A percentile compares a stretch with the other conserved stretches of the same genome.
Evolutionary conservation across 2,329 filamentous ascomycete species (phyloP).

Genomic region (Sclerotinia glacialis): DNA sequence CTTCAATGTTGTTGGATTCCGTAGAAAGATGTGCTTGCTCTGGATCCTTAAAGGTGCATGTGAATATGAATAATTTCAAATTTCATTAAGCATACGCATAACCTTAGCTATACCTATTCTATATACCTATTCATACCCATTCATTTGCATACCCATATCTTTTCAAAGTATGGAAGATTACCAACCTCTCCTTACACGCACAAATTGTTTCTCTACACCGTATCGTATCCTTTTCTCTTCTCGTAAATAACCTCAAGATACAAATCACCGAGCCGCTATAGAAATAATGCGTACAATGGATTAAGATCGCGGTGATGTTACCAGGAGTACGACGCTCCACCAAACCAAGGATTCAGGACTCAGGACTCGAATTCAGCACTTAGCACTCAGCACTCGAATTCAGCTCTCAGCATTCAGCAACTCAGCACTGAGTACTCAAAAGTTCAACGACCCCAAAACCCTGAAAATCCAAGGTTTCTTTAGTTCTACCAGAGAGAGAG

Average conservation of each 20-base stretch:
- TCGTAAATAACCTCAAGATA: neutral
- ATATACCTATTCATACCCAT: too few species aligned
- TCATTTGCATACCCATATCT: too few species aligned
- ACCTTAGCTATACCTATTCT: too few species aligned
- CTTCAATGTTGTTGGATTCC: neutral
- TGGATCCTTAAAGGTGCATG: neutral
- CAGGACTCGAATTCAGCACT: too few species aligned
- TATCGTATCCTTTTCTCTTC: neutral
- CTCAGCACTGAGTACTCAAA: neutral
- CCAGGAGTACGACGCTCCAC: slow-evolving; percentile 11
- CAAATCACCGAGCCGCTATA: neutral
- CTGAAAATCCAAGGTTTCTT: slow-evolving; percentile 3
- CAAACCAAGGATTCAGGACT: neutral
- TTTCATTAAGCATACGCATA: neutral
- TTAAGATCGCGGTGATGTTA: slow-evolving; percentile 1
- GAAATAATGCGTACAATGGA: neutral
- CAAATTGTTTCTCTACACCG: neutral
- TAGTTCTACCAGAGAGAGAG: too few species aligned
- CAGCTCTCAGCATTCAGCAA: too few species aligned
- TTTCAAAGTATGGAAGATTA: neutral
- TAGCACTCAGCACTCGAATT: too few species aligned
- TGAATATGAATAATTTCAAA: neutral
- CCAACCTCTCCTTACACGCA: slow-evolving; percentile 4
- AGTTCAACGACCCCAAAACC: neutral
- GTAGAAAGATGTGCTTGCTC: too few species aligned